These are phyloP conservation scores for Pichia thaimueangensis DNA, from an alignment of 805 yeast species.

Conservation along the genomic window DNA sequence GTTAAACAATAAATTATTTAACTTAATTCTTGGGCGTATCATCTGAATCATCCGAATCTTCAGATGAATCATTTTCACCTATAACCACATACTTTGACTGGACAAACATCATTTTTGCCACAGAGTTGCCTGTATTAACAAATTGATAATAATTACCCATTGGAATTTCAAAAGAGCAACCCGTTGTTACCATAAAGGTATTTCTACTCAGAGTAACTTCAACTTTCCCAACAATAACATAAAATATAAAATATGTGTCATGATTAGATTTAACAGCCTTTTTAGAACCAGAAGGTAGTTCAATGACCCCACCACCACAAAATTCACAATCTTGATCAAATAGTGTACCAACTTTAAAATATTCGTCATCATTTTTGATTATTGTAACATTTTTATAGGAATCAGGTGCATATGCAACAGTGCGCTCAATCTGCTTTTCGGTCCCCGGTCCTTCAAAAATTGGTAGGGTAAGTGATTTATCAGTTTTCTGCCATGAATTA, in stretches of 20 bases:
- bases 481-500: slow-evolving; percentile 44
- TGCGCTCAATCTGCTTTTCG: slow-evolving; percentile 36
- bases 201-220: slow-evolving; percentile 60
- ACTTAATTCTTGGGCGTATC: slow-evolving; percentile 11
- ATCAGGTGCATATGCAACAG: slow-evolving; percentile 62
- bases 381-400: slow-evolving; percentile 40
- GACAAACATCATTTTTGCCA: slow-evolving; percentile 66
- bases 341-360: slow-evolving; percentile 55
- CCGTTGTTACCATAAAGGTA: slow-evolving; percentile 55
- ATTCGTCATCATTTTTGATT: slow-evolving; percentile 39
- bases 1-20: neutral
- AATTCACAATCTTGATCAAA: slow-evolving; percentile 57
- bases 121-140: slow-evolving; percentile 50
- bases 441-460: slow-evolving; percentile 47
- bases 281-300: slow-evolving; percentile 53
- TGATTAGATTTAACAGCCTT: slow-evolving; percentile 58
- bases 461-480: slow-evolving; percentile 33
- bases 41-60: slow-evolving; percentile 21
- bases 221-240: slow-evolving; percentile 62
- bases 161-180: slow-evolving; percentile 80
- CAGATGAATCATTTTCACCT: slow-evolving; percentile 24
- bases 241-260: slow-evolving; percentile 66
- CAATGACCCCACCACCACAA: slow-evolving; percentile 69
- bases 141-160: slow-evolving; percentile 68
- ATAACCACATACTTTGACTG: slow-evolving; percentile 48